phyloP scores from a whole-genome alignment of 176 grass and related monocot genomes.

The Rhynchospora breviuscula region DNA sequence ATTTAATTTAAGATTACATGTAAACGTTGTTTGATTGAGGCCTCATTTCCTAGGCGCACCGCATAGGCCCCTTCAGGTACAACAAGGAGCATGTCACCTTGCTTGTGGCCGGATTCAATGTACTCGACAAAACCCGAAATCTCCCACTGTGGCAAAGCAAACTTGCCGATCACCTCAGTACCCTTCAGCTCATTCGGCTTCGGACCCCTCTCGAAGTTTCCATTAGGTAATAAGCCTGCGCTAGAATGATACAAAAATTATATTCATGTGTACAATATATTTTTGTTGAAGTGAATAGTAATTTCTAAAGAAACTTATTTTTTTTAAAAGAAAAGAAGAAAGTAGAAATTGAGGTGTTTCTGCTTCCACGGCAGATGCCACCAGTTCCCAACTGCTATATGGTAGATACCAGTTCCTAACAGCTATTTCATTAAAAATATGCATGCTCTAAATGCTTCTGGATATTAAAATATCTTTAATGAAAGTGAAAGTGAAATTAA shows the following conservation, averaged over 20 bases:
- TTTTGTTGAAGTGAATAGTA: background rate
- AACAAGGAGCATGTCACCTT: constrained; percentile 86
- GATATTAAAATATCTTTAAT: background rate
- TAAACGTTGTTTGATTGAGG: constrained; percentile 61
- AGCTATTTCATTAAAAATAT: background rate
- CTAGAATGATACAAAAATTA: background rate
- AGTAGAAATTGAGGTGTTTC: background rate
- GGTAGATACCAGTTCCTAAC: background rate
- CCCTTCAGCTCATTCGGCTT: constrained; percentile 53
- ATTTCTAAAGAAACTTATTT: background rate
- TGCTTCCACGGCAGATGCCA: background rate
- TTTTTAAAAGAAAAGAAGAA: background rate
- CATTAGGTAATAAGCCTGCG: constrained; percentile 75
- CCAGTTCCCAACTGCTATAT: background rate
- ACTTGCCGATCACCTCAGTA: constrained; percentile 46
- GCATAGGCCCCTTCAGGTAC: constrained; percentile 85
- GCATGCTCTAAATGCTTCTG: background rate
- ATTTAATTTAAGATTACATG: constrained; percentile 17
- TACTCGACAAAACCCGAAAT: constrained; percentile 81
- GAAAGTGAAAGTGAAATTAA: background rate
- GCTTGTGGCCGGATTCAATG: constrained; percentile 90
- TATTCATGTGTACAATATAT: background rate
- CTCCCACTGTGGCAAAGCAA: constrained; percentile 58
- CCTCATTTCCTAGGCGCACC: constrained; percentile 82
- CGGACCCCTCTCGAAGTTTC: constrained; percentile 75